Conservation (phyloP, 2,329 filamentous ascomycete genomes). For the Anthostomella pinea region DNA sequence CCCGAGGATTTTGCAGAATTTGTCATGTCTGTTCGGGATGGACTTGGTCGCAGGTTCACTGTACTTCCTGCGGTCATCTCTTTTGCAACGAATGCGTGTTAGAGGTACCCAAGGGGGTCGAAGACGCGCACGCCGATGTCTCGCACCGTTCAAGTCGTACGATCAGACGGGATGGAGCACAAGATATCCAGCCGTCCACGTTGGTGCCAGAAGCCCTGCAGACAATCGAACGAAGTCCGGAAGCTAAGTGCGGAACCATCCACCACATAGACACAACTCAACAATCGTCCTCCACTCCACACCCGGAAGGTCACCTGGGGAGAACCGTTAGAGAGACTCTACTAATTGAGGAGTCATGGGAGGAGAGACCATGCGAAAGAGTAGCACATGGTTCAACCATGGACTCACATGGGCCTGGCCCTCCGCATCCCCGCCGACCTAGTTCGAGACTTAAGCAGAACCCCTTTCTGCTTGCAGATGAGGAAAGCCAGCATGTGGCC, state of each 20-base stretch:
- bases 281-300: not conserved
- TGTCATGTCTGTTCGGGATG: conserved; percentile 51
- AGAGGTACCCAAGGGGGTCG: conserved; percentile 28
- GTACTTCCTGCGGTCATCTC: conserved; percentile 48
- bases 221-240: not conserved
- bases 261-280: not conserved
- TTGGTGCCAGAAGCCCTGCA: conserved; percentile 4
- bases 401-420: not conserved
- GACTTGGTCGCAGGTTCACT: conserved; percentile 38
- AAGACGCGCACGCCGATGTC: conserved; percentile 20
- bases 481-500: conserved; percentile 6
- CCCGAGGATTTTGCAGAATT: conserved; percentile 31
- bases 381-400: not conserved
- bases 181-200: conserved; percentile 5
- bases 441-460: conserved; percentile 18
- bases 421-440: conserved; percentile 2
- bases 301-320: conserved; percentile 3
- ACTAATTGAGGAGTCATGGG: not conserved
- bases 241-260: not conserved
- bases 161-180: conserved; percentile 13
- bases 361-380: not conserved
- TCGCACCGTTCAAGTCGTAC: conserved; percentile 17
- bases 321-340: no score
- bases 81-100: conserved; percentile 47
- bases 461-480: conserved; percentile 25